A percentile compares a stretch with the other conserved stretches of the same genome.
Evolutionary conservation across 192 early-diverging fungal genomes (phyloP).

Genomic region (Spinellus fusiger): DNA sequence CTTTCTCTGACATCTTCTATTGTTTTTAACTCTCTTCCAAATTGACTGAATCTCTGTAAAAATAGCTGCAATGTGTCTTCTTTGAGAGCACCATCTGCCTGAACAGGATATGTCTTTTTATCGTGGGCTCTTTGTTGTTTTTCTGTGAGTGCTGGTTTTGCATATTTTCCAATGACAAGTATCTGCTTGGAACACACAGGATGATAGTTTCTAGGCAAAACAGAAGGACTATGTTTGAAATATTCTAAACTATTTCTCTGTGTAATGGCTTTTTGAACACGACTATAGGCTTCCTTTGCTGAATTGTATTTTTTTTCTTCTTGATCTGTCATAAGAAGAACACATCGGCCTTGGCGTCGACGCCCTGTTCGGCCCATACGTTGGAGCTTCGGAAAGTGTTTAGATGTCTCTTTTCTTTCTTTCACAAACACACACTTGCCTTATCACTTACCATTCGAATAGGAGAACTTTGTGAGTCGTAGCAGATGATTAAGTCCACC

Average conservation of each 20-base stretch:
- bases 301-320: conserved; percentile 56
- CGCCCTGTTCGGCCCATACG: conserved; percentile 78
- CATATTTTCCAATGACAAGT: conserved; percentile 45
- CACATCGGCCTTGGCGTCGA: conserved; percentile 62
- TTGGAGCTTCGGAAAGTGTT: conserved; percentile 35
- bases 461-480: conserved; percentile 71
- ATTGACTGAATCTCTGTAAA: background rate
- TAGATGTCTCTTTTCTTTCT: background rate
- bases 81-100: conserved; percentile 20
- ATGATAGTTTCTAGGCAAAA: conserved; percentile 42
- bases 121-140: conserved; percentile 25
- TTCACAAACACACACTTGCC: conserved; percentile 9
- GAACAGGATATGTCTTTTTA: conserved; percentile 14
- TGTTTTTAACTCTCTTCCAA: background rate
- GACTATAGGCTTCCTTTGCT: conserved; percentile 52
- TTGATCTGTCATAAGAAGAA: conserved; percentile 57
- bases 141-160: conserved; percentile 13
- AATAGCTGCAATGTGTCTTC: background rate
- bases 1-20: background rate
- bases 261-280: conserved; percentile 59
- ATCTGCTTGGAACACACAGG: conserved; percentile 45
- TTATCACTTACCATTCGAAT: conserved; percentile 57
- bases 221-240: conserved; percentile 23
- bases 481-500: conserved; percentile 89
- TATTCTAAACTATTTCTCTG: conserved; percentile 46